Evolutionary conservation across 2,329 filamentous ascomycete species (phyloP).

Genomic region (Didymella arachidicola): DNA sequence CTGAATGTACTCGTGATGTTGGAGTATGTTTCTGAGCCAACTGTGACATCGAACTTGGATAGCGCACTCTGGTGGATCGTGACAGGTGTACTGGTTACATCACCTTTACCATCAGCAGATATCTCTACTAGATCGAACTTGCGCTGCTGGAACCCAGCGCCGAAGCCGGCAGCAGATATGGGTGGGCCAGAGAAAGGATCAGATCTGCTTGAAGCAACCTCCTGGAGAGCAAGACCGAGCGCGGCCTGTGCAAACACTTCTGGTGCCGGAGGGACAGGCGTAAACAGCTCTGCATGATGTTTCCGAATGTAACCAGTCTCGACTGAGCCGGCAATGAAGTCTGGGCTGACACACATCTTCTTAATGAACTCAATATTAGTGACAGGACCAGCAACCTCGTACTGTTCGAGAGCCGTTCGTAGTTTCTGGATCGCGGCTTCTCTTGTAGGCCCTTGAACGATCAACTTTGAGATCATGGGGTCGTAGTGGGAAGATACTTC

Average conservation of each 20-base stretch:
- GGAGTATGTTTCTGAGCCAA: slow-evolving; percentile 49
- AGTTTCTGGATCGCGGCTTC: slow-evolving; percentile 85
- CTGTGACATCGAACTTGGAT: slow-evolving; percentile 60
- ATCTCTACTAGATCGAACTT: slow-evolving; percentile 64
- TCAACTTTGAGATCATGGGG: slow-evolving; percentile 98
- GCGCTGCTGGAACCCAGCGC: slow-evolving; percentile 66
- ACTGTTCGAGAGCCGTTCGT: slow-evolving; percentile 79
- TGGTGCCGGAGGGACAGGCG: slow-evolving; percentile 64
- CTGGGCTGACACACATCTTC: slow-evolving; percentile 78
- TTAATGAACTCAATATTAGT: slow-evolving; percentile 99
- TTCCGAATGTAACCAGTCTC: slow-evolving; percentile 98
- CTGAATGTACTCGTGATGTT: slow-evolving; percentile 60
- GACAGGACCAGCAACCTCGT: slow-evolving; percentile 89
- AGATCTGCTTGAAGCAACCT: slow-evolving; percentile 37
- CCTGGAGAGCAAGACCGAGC: slow-evolving; percentile 70
- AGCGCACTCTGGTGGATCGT: slow-evolving; percentile 61
- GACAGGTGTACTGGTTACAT: slow-evolving; percentile 54
- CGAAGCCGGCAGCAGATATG: slow-evolving; percentile 62
- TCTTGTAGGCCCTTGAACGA: slow-evolving; percentile 81
- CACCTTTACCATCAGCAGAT: slow-evolving; percentile 54
- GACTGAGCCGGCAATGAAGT: slow-evolving; percentile 85
- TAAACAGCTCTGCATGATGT: slow-evolving; percentile 80
- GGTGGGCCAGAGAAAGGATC: slow-evolving; percentile 53
- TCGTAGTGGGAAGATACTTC: slow-evolving; percentile 95
- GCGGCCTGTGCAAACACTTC: slow-evolving; percentile 90